Percentiles rank a stretch among this genome's conserved stretches.
These are phyloP conservation scores for Keithomyces neogunnii DNA, from an alignment of 2,329 filamentous ascomycete species.

Conservation along the genomic window DNA sequence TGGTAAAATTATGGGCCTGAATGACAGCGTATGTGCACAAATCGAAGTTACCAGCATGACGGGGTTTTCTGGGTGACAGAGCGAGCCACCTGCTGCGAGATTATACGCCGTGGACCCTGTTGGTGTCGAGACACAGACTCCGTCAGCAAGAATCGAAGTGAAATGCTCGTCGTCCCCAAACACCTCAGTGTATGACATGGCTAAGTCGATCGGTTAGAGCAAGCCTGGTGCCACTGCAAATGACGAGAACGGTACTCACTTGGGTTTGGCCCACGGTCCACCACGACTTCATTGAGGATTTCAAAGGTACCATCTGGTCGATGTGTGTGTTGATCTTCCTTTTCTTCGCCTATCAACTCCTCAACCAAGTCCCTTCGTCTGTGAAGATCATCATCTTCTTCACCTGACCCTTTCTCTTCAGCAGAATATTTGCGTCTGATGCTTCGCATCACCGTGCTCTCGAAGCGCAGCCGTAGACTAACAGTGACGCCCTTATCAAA, in stretches of 20 bases:
- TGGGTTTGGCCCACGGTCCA: constrained; percentile 87
- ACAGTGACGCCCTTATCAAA: constrained; percentile 83
- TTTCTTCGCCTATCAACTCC: constrained; percentile 80
- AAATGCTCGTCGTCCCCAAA: constrained; percentile 95
- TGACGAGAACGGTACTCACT: constrained; percentile 47
- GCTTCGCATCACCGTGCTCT: constrained; percentile 87
- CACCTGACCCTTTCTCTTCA: constrained; percentile 17
- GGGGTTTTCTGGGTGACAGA: constrained; percentile 93
- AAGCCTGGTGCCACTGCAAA: neutral
- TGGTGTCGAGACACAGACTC: constrained; percentile 86
- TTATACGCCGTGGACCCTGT: constrained; percentile 96
- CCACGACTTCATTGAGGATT: constrained; percentile 93
- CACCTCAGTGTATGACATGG: constrained; percentile 85
- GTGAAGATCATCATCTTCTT: constrained; percentile 29
- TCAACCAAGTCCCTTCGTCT: constrained; percentile 66
- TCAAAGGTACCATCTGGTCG: constrained; percentile 75
- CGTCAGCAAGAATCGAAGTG: constrained; percentile 87
- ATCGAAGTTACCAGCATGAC: constrained; percentile 93
- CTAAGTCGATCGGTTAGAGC: constrained; percentile 30
- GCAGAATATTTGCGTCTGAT: constrained; percentile 34
- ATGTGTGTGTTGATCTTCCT: constrained; percentile 78
- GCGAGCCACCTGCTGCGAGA: constrained; percentile 85
- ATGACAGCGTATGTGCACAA: constrained; percentile 89
- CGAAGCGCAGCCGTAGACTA: constrained; percentile 79
- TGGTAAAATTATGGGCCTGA: constrained; percentile 91